Conservation (phyloP, 495 filamentous ascomycete genomes). For the Wilcoxina mikolae region DNA sequence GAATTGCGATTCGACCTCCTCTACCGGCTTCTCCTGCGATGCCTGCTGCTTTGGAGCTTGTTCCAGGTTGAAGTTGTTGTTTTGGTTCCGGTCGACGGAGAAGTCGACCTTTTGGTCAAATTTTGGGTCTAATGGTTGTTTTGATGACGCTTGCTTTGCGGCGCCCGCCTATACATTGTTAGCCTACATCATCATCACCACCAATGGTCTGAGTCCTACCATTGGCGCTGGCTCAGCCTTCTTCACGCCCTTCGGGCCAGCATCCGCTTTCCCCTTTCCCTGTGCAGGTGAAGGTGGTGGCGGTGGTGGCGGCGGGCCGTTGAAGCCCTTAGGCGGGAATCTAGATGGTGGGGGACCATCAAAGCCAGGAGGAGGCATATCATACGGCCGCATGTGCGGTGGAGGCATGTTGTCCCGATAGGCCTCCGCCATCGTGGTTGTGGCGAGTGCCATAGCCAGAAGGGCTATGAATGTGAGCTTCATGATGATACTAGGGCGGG, state of each 20-base stretch:
- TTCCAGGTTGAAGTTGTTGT: slow-evolving; percentile 1
- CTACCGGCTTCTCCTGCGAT: background rate
- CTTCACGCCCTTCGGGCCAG: no score
- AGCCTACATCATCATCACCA: no score
- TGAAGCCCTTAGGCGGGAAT: background rate
- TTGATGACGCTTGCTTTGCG: no score
- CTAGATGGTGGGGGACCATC: background rate
- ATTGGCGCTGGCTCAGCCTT: no score
- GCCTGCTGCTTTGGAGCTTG: background rate
- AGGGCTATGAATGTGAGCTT: background rate
- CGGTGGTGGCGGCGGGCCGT: background rate
- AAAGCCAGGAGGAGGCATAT: no score
- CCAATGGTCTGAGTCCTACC: no score
- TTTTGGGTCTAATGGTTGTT: no score
- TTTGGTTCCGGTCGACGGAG: background rate
- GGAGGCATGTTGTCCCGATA: no score
- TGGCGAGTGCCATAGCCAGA: background rate
- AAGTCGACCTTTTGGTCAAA: background rate
- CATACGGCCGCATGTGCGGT: no score
- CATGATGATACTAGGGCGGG: background rate
- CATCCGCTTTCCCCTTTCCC: background rate
- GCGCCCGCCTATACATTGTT: no score
- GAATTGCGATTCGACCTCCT: background rate
- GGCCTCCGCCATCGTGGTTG: background rate
- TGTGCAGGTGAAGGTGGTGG: background rate